These are phyloP conservation scores for Lonicera japonica DNA, from an alignment of 129 eudicot species.

Conservation along the genomic window DNA sequence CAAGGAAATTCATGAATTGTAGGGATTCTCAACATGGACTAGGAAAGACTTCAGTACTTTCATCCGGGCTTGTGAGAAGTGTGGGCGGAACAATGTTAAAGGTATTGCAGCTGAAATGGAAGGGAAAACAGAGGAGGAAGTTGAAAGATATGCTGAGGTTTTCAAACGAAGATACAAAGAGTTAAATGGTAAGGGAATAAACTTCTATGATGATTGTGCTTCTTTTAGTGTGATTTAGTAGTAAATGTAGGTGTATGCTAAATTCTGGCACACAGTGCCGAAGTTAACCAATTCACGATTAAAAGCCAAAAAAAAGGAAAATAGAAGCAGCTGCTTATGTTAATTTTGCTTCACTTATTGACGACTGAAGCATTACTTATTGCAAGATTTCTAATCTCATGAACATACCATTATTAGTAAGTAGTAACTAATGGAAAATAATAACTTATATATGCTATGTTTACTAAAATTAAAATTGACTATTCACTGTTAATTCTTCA, in stretches of 20 bases:
- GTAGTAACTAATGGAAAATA: too few species aligned
- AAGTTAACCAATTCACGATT: too few species aligned
- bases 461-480: too few species aligned
- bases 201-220: background rate
- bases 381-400: too few species aligned
- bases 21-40: constrained; percentile 96
- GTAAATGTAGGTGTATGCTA: background rate
- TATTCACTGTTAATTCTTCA: too few species aligned
- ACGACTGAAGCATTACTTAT: too few species aligned
- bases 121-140: constrained; percentile 86
- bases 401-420: background rate
- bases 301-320: too few species aligned
- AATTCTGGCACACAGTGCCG: background rate
- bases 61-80: constrained; percentile 96
- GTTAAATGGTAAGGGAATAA: constrained; percentile 55
- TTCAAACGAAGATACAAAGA: constrained; percentile 95
- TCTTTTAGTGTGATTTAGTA: background rate
- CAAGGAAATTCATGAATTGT: constrained; percentile 5
- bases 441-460: too few species aligned
- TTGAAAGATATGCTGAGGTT: constrained; percentile 91
- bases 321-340: too few species aligned
- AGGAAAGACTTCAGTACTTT: constrained; percentile 87
- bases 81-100: constrained; percentile 71
- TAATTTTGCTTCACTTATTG: too few species aligned
- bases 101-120: constrained; percentile 93